Evolutionary conservation across 2,329 filamentous ascomycete species (phyloP), one percentile per base, ranked within the genome.

Genomic region (Fonsecaea nubica): DNA sequence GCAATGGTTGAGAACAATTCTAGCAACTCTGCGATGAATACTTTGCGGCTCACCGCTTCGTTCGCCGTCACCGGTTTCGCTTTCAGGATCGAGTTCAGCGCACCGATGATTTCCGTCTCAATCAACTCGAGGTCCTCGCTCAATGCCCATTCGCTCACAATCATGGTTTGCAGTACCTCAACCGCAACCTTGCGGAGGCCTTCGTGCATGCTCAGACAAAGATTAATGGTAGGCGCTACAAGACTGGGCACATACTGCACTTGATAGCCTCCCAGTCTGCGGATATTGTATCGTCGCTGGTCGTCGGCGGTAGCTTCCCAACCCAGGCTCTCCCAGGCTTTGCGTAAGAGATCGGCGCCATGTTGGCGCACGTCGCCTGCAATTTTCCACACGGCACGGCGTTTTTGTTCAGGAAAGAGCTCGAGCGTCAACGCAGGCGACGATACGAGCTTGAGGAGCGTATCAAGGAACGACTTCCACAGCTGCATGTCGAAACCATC

Each of bases 381-480:
- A 76, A 99, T 97, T 81, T 98, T 99, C 95, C 96, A 99, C 1
- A 98, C 94, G 0, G 95, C 94, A 63, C 95, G 85, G 54, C 95
- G 85, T 80, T 98, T 99, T 80, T 99, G 95, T 77, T 99, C 96
- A 0, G 95, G 93, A 75, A 97, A 98, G 0, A 93, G 97, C 76
- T 99, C 95, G 42, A 99, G 85, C 0, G 95, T 93, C 21, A 99
- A 85, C 0, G 90, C 92, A 40, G 93, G 89, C 74, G 93, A 97
- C 4, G 92, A 92, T 2, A 99, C 92, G 2, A 98, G 88, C 75
- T 92, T 93, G 33, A 99, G 84, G 35, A 99, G 82, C 0, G 93
- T 94, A 18, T 89, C 90, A 76, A 99, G 97, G 80, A 97, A 97
- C 36, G 90, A 84, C 71, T 94, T 93, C 95, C 95, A 99, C 12